Evolutionary conservation across 1,284 basidiomycete genomes (phyloP).

Genomic region (Pseudozyma pruni): DNA sequence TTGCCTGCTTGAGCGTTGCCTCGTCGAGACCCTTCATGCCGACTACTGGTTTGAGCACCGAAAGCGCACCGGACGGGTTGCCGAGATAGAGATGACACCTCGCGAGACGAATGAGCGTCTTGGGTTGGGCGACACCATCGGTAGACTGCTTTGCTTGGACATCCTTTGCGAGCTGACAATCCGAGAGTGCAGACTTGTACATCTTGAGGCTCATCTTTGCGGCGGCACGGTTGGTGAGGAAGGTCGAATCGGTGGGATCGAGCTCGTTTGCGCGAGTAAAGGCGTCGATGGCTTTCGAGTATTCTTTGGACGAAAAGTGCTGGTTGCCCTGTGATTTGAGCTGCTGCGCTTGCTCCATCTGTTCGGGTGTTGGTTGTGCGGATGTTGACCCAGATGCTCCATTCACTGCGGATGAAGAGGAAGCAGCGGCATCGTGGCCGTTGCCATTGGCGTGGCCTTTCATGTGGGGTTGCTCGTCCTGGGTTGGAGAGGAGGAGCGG

Average conservation of each 20-base stretch:
- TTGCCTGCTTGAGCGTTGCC: slow-evolving; percentile 43
- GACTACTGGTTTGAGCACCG: slow-evolving; percentile 39
- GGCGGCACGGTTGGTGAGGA: slow-evolving; percentile 85
- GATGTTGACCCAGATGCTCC: background rate
- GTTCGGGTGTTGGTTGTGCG: slow-evolving; percentile 12
- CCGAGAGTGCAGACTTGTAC: slow-evolving; percentile 78
- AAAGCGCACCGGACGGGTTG: slow-evolving; percentile 42
- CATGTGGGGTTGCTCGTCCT: background rate
- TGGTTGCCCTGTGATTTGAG: slow-evolving; percentile 65
- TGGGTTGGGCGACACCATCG: slow-evolving; percentile 43
- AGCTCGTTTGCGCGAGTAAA: slow-evolving; percentile 70
- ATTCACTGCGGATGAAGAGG: background rate
- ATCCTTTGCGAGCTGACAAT: slow-evolving; percentile 79
- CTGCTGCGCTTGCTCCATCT: slow-evolving; percentile 50
- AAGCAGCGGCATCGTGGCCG: background rate
- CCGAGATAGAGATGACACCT: slow-evolving; percentile 62
- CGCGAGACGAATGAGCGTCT: slow-evolving; percentile 57
- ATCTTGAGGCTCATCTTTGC: slow-evolving; percentile 83
- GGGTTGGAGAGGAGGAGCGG: slow-evolving; percentile 14
- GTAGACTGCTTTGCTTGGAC: slow-evolving; percentile 71
- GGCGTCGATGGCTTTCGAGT: slow-evolving; percentile 61
- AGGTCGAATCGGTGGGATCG: slow-evolving; percentile 77
- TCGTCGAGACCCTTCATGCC: slow-evolving; percentile 5
- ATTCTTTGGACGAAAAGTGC: slow-evolving; percentile 59
- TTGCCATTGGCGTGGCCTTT: slow-evolving; percentile 3